Percentiles rank a stretch among this genome's conserved stretches.
Conservation (phyloP, 495 filamentous ascomycete species). For the Xylaria scruposa region DNA sequence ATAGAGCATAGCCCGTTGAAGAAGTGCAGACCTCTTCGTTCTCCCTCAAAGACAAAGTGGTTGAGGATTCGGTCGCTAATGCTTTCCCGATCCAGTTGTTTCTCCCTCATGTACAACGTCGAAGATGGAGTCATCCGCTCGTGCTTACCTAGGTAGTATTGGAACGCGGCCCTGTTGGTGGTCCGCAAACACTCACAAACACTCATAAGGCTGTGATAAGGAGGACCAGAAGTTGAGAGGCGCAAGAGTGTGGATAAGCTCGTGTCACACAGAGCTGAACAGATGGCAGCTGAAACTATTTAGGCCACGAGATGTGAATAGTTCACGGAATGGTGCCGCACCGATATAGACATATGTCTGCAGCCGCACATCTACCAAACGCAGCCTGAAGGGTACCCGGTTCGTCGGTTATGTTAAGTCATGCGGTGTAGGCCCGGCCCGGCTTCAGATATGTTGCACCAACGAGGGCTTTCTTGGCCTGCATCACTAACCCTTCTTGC, state of each 20-base stretch:
- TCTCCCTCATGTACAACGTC: neutral
- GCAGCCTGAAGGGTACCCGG: constrained; percentile 5
- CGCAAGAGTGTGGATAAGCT: neutral
- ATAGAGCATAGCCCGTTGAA: constrained; percentile 3
- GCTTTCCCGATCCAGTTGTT: constrained; percentile 7
- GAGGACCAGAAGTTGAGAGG: neutral
- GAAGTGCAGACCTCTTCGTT: neutral
- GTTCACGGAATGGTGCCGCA: neutral
- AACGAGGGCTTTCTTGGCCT: neutral
- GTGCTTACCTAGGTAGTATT: too few relatives aligned
- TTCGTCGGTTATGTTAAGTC: constrained; percentile 19
- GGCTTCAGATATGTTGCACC: constrained; percentile 17
- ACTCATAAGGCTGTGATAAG: neutral
- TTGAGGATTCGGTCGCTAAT: neutral
- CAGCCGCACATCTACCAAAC: neutral
- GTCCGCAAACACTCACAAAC: neutral
- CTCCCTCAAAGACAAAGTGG: neutral
- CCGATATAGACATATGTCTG: neutral
- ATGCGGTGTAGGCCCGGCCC: constrained; percentile 19
- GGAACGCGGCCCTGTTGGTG: neutral
- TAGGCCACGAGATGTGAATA: constrained; percentile 1
- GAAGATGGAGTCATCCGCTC: constrained; percentile 2
- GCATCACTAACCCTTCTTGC: constrained; percentile 8
- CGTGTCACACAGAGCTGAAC: neutral
- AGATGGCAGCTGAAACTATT: constrained; percentile 10